A percentile compares a stretch with the other conserved stretches of the same genome.
phyloP scores from a whole-genome alignment of 768 basidiomycete genomes.

The Suillus occidentalis region DNA sequence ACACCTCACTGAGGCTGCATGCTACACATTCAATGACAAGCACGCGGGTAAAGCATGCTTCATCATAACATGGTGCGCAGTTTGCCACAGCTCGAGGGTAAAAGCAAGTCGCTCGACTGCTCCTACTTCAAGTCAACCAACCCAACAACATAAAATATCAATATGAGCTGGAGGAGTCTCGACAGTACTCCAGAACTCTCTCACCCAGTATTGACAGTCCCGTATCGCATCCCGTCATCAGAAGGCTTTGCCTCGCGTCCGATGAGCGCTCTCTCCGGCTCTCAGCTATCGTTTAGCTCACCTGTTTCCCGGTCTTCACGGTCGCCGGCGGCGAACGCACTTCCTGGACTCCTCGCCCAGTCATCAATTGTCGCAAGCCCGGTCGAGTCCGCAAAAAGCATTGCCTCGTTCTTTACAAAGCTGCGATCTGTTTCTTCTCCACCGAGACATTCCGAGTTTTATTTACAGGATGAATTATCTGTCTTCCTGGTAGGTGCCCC shows the following conservation, averaged over 20 bases:
- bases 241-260: conserved; percentile 7
- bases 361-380: conserved; percentile 5
- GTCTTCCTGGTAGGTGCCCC: conserved; percentile 19
- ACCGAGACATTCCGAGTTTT: conserved; percentile 18
- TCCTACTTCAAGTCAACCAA: neutral
- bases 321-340: neutral
- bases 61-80: neutral
- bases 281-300: conserved; percentile 7
- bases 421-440: neutral
- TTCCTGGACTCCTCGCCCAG: conserved; percentile 6
- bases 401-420: conserved; percentile 8
- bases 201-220: conserved; percentile 1
- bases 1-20: neutral
- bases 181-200: conserved; percentile 5
- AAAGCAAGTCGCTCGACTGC: neutral
- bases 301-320: conserved; percentile 3
- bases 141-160: neutral
- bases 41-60: neutral
- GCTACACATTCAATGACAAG: neutral
- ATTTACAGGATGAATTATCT: conserved; percentile 21
- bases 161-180: conserved; percentile 11
- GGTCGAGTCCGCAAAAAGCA: conserved; percentile 9
- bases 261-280: conserved; percentile 7
- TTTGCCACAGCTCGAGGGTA: neutral
- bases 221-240: conserved; percentile 5